These are phyloP conservation scores for Talaromyces sp. DNA, from an alignment of 2,329 filamentous ascomycete species.

Conservation along the genomic window DNA sequence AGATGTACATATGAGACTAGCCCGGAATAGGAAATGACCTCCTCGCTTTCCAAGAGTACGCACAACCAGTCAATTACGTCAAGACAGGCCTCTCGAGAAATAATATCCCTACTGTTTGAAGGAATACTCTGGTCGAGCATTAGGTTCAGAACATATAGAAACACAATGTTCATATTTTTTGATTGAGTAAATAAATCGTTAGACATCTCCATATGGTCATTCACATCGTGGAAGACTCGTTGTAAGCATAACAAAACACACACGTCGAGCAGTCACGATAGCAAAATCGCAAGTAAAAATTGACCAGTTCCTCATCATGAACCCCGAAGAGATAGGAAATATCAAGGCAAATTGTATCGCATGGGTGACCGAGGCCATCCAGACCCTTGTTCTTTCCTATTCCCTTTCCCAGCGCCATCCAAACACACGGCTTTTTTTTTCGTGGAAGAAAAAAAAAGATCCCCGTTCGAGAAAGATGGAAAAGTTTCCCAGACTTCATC, in stretches of 20 bases:
- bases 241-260: background rate
- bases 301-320: conserved; percentile 35
- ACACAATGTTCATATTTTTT: conserved; percentile 8
- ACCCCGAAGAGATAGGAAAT: conserved; percentile 22
- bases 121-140: conserved; percentile 16
- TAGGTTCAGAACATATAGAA: background rate
- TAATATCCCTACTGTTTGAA: conserved; percentile 18
- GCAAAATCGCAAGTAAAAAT: conserved; percentile 21
- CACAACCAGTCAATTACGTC: conserved; percentile 4
- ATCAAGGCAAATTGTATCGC: conserved; percentile 18
- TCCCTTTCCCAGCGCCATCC: conserved; percentile 33
- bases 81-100: background rate
- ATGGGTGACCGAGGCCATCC: conserved; percentile 1
- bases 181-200: conserved; percentile 32
- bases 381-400: background rate
- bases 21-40: background rate
- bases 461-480: conserved; percentile 25
- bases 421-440: conserved; percentile 32
- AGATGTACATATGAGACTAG: background rate
- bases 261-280: conserved; percentile 16
- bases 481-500: conserved; percentile 18
- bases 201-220: conserved; percentile 33
- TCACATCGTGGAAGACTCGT: conserved; percentile 6
- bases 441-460: background rate
- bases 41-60: background rate